Evolutionary conservation across 2,329 filamentous ascomycete species (phyloP), one percentile per base, ranked within the genome.

Genomic region (Phialocephala sp.): DNA sequence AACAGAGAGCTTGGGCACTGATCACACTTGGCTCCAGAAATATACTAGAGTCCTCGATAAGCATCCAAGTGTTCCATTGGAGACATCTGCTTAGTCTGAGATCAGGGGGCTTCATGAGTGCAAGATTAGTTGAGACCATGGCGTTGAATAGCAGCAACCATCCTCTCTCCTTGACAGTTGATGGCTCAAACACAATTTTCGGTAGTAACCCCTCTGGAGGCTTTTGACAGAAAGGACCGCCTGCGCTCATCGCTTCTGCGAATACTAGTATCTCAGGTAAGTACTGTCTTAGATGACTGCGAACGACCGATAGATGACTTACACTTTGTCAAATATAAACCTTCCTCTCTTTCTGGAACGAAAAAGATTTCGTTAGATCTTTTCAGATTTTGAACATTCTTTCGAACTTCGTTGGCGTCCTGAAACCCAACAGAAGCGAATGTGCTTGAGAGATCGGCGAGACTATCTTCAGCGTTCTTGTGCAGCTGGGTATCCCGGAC

Each of bases 1-100:
- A 22, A 24, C 62, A n/a, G 14, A 69, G 27, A 1, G 68, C 68
- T 60, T 68, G 60, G 43, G 68, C 64, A 37, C 24, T 64, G n/a
- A 67, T 32, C 15, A 59, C 66, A 18, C 58, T 60, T 22, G 66
- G 60, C 24, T 69, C 64, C 2, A 69, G 66, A 47, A 68, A 64
- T 32, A 69, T 63, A 4, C 50, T 66, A 2, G 66, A 65, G 54
- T 69, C 68, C 22, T 69, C 63, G 20, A 69, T 20, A 3, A 64
- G 32, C 27, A 66, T 43, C 68, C 66, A 69, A 3, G 55, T 66
- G 47, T 69, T 69, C 68, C 68, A 68, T 55, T 66, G 60, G 3
- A 69, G 50, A 14, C 65, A 63, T 14, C 60, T 60, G 50, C 45
- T 54, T n/a, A 68, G 41, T 15, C 59, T 47, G 12, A 50, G 41